Conservation (phyloP, 495 filamentous ascomycete species). For the Rostrohypoxylon terebratum region DNA sequence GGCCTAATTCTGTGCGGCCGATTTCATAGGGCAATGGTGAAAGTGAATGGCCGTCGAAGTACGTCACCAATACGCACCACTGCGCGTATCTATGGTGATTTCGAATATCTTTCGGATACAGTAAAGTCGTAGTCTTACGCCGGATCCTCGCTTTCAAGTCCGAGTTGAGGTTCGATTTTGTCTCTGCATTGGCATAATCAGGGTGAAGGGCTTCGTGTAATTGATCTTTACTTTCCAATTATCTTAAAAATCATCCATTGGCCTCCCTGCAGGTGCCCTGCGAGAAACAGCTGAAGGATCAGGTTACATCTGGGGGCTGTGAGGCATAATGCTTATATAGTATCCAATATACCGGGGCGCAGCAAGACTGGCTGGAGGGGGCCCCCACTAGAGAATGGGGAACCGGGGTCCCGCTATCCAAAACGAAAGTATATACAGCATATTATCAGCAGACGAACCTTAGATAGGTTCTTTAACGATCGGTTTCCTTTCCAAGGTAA, state of each 20-base stretch:
- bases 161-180: neutral
- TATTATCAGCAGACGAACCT: no score
- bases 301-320: neutral
- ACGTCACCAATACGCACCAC: no score
- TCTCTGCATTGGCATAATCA: neutral
- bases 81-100: no score
- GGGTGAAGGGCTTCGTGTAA: neutral
- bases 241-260: neutral
- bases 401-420: no score
- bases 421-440: no score
- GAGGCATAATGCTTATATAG: constrained; percentile 1
- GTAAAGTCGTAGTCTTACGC: neutral
- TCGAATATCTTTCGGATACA: no score
- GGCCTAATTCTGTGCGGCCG: neutral
- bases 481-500: no score
- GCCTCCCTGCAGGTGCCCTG: neutral
- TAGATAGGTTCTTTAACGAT: no score
- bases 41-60: no score
- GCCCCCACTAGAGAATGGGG: neutral
- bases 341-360: neutral
- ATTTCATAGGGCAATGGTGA: neutral
- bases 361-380: neutral
- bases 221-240: neutral
- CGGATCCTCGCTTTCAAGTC: neutral
- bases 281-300: neutral